Evolutionary conservation across 371 early-diverging fungal species (phyloP), one percentile per base, ranked within the genome.

Genomic region (Mortierella sp.): DNA sequence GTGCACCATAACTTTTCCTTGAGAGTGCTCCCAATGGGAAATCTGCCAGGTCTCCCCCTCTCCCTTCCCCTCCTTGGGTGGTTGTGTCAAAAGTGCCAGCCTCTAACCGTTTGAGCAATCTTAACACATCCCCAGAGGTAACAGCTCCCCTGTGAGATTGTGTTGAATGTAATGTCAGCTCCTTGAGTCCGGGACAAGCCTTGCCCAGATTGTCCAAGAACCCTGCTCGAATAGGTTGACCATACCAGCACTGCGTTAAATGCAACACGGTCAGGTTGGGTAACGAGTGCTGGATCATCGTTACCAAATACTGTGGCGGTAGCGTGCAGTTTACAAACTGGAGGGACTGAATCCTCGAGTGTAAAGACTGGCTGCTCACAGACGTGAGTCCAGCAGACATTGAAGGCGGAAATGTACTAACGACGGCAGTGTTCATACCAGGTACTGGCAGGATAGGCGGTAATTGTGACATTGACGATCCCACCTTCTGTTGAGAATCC

Each of bases 271-370:
- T 62, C 62, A 76, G 27, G 14, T 69, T 56, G 10, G 76, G 76
- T 30, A 76, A 24, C 4, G 70, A 60, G 27, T 76, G 55, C n/a
- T 65, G 76, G 10, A 69, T 64, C 76, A 76, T 76, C 1, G 54
- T 54, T 24, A 69, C n/a, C 13, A 76, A 66, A 34, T 69, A 76
- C 26, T 65, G 69, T n/a, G 76, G 70, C 10, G 66, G 70, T 27
- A 76, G 31, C 7, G 70, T 65, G 61, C 70, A 76, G 30, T 69
- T 62, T 16, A 66, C 70, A 48, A 69, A 76, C 48, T 76, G 76
- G 34, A 76, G 23, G 0, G 59, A 53, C 2, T 58, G 58, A 42
- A 76, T 62, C 10, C 26, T 56, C 5, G 70, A 76, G 30, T 74
- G 76, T 18, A 26, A 16, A 0, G 12, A 18, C 30, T 28, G 52